Conservation (phyloP, 2,329 filamentous ascomycete genomes). For the Colletotrichum navitas region DNA sequence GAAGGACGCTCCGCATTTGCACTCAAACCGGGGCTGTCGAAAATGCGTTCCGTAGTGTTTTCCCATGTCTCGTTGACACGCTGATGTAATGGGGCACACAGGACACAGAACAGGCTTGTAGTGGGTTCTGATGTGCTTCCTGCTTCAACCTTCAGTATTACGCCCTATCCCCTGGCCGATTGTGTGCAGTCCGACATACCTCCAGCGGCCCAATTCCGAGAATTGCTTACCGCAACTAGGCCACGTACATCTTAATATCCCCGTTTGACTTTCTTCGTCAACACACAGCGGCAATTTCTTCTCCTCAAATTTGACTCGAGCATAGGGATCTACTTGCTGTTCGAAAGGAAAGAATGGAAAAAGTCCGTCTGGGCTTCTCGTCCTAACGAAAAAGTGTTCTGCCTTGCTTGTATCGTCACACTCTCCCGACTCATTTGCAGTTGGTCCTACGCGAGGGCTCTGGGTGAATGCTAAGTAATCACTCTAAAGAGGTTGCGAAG, state of each 20-base stretch:
- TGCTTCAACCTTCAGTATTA: not conserved
- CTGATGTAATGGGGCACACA: not conserved
- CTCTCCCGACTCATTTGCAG: not conserved
- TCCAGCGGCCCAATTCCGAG: not conserved
- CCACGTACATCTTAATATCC: not conserved
- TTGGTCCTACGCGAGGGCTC: not conserved
- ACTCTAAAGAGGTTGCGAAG: constrained; percentile 10
- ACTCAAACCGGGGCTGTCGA: not conserved
- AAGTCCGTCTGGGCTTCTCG: not conserved
- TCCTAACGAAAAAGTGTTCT: not conserved
- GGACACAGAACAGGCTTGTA: constrained; percentile 8
- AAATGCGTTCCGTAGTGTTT: constrained; percentile 17
- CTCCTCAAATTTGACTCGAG: not conserved
- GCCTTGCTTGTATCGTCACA: not conserved
- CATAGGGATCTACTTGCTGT: too few relatives aligned
- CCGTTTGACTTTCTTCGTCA: not conserved
- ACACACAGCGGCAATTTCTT: not conserved
- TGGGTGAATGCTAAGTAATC: not conserved
- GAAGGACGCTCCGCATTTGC: not conserved
- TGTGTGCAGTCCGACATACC: not conserved
- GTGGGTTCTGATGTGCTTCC: constrained; percentile 7
- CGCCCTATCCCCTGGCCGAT: not conserved
- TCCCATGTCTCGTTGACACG: constrained; percentile 5
- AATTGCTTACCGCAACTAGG: not conserved
- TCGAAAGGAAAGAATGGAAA: not conserved